These are phyloP conservation scores for Pilaira anomala DNA, from an alignment of 192 early-diverging fungal species.

Conservation along the genomic window DNA sequence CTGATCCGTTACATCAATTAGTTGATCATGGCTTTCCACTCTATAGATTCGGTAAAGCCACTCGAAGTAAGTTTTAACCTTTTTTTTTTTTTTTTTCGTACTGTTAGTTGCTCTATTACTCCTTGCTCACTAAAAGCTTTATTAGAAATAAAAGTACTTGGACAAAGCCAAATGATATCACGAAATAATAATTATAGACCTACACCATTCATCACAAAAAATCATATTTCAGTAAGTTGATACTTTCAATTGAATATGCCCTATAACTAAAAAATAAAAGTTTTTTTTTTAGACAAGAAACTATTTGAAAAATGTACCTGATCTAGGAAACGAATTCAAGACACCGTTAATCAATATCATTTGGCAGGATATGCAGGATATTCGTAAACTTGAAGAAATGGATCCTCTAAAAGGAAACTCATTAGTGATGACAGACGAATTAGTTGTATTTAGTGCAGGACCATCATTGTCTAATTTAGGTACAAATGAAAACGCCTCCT, in stretches of 20 bases:
- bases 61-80: too few species aligned
- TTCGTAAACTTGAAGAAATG: not conserved
- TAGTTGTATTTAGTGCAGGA: not conserved
- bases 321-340: not conserved
- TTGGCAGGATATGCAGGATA: not conserved
- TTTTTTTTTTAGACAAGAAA: not conserved
- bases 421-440: not conserved
- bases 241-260: not conserved
- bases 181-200: not conserved
- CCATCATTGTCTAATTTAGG: not conserved
- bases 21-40: too few species aligned
- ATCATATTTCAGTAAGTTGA: not conserved
- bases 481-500: too few species aligned
- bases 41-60: too few species aligned
- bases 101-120: too few species aligned
- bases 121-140: too few species aligned
- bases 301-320: not conserved
- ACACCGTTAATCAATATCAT: not conserved
- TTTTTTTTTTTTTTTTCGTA: too few species aligned
- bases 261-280: not conserved
- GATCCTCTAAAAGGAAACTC: not conserved
- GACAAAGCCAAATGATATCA: not conserved
- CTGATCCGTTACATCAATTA: too few species aligned
- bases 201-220: too few species aligned
- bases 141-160: not conserved